Conservation (phyloP, 768 basidiomycete species). For the Mycena maculata region DNA sequence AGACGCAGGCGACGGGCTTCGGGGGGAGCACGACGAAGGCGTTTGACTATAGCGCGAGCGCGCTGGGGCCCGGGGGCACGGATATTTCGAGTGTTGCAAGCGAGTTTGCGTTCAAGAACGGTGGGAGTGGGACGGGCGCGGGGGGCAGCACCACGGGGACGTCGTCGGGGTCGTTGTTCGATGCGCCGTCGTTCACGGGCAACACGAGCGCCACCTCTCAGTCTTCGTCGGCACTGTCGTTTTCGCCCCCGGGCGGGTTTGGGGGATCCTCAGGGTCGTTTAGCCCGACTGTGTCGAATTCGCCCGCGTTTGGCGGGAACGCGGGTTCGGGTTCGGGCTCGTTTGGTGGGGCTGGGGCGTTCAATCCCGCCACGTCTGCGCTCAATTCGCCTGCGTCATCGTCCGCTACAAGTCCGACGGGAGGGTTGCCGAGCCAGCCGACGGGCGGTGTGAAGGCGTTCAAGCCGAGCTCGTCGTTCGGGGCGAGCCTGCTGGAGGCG, state of each 20-base stretch:
- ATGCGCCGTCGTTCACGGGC: slow-evolving; percentile 22
- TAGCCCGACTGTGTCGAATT: slow-evolving; percentile 19
- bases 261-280: slow-evolving; percentile 27
- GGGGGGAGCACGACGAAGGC: slow-evolving; percentile 39
- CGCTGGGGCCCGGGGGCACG: slow-evolving; percentile 59
- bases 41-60: slow-evolving; percentile 54
- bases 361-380: slow-evolving; percentile 16
- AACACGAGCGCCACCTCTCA: slow-evolving; percentile 39
- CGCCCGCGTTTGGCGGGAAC: slow-evolving; percentile 4
- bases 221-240: slow-evolving; percentile 35
- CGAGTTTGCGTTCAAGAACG: slow-evolving; percentile 67
- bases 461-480: slow-evolving; percentile 86
- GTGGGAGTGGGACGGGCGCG: background rate
- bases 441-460: slow-evolving; percentile 80
- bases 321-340: background rate
- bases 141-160: slow-evolving; percentile 25
- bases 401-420: slow-evolving; percentile 35
- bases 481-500: slow-evolving; percentile 77
- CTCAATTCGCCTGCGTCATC: slow-evolving; percentile 40
- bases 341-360: slow-evolving; percentile 4
- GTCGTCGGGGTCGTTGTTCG: slow-evolving; percentile 33
- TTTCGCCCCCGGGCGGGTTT: slow-evolving; percentile 18
- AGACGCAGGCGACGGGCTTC: slow-evolving; percentile 34
- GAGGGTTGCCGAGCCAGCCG: slow-evolving; percentile 54
- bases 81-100: slow-evolving; percentile 79